phyloP scores from a whole-genome alignment of 495 filamentous ascomycete species.

The Penicillium bialowiezense region DNA sequence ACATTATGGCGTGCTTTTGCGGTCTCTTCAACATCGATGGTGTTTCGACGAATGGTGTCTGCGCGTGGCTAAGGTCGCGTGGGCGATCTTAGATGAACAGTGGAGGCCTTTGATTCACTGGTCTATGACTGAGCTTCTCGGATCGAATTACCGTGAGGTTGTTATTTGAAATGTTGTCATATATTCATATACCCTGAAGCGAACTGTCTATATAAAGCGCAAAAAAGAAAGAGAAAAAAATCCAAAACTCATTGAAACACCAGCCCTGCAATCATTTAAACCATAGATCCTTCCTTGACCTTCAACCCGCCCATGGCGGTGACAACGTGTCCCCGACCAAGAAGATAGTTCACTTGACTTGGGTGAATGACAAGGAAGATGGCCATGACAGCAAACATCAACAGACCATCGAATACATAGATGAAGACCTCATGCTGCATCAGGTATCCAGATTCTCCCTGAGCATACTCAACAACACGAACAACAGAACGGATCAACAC shows the following conservation, averaged over 20 bases:
- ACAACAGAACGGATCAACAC: conserved; percentile 63
- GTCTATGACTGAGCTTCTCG: conserved; percentile 37
- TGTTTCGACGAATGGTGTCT: conserved; percentile 47
- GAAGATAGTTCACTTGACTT: conserved; percentile 25
- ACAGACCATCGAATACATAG: conserved; percentile 59
- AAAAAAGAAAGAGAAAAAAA: neutral
- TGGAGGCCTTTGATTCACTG: conserved; percentile 36
- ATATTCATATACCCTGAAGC: conserved; percentile 1
- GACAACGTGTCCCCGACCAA: conserved; percentile 17
- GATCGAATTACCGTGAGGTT: conserved; percentile 23
- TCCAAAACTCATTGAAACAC: neutral
- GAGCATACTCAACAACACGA: conserved; percentile 59
- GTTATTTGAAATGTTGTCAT: neutral
- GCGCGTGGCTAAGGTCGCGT: conserved; percentile 34
- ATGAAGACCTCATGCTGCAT: conserved; percentile 57
- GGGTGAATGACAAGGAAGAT: conserved; percentile 43
- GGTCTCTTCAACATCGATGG: conserved; percentile 41
- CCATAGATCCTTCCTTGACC: conserved; percentile 4
- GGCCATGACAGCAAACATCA: conserved; percentile 55
- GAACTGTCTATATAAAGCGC: neutral
- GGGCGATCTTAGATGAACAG: conserved; percentile 33
- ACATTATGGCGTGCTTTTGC: conserved; percentile 46
- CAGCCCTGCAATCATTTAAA: neutral
- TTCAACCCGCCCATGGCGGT: conserved; percentile 21
- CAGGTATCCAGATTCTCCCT: conserved; percentile 51